Base-by-base conservation (phyloP, 768 basidiomycete genomes). In the Pisolithus orientalis region DNA sequence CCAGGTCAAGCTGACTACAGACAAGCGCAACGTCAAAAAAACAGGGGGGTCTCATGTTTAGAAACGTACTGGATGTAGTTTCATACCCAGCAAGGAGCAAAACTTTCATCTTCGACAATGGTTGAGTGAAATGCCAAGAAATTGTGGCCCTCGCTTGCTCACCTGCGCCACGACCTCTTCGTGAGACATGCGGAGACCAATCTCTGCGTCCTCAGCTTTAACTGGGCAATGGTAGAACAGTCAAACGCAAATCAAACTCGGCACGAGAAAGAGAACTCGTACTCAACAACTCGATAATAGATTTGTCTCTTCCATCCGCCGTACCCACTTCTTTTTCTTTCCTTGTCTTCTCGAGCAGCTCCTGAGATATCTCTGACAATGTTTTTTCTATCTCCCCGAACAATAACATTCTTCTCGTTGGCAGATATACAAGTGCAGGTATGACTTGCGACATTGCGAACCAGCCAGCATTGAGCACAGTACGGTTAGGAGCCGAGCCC, bases 341-440 rank as follows among this genome's bases (percentile, higher is more conserved):
- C 47, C 68, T 59, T 13, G 65, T 72, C 38, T 68, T 62, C n/a
- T 66, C 62, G 8, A 79, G 53, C 3, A 80, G 53, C 11, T 65
- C 66, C 31, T 70, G 63, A 0, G 75, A 75, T 24, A 76, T 70
- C n/a, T 68, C 59, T 5, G 59, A 65, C 63, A 73, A 59, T 42
- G 57, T 64, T 6, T 57, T 49, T 6, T 67, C 65, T 24, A 75
- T 46, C 27, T 54, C 62, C 45, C 52, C 42, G 13, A 65, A 28
- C 2, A 68, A 53, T 7, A 50, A 62, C 11, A 55, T 52, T 14
- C 63, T 57, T 14, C 58, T 45, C 2, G 68, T 67, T 1, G 74
- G 75, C 16, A 75, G 28, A 21, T 53, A 64, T 31, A 64, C 43
- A 25, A 75, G 32, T 31, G 57, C 48, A 9, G 74, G 72, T 43